A percentile compares a stretch with the other conserved stretches of the same genome.
phyloP scores from a whole-genome alignment of 2,329 filamentous ascomycete species.

The Xylariales sp. region DNA sequence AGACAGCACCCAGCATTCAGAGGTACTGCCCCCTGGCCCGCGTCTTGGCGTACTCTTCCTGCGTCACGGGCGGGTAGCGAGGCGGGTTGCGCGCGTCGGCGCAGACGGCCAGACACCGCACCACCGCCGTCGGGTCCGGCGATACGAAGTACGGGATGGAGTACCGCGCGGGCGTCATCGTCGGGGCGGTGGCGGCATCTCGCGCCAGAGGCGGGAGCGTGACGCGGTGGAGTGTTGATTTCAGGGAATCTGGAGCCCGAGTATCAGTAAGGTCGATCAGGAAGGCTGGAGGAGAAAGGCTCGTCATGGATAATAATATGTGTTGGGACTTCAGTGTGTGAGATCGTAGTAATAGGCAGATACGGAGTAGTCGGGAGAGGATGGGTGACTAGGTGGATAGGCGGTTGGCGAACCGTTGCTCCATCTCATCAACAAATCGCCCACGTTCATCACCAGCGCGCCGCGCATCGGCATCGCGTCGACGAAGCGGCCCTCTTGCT shows the following conservation, averaged over 20 bases:
- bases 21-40: conserved; percentile 47
- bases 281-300: not conserved
- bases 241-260: conserved; percentile 55
- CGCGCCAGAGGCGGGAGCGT: conserved; percentile 54
- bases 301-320: not conserved
- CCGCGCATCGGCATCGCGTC: conserved; percentile 50
- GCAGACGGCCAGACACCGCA: conserved; percentile 64
- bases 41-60: conserved; percentile 48
- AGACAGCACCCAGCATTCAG: conserved; percentile 13
- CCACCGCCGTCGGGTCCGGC: conserved; percentile 60
- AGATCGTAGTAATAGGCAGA: too few relatives aligned
- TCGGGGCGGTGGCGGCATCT: conserved; percentile 28
- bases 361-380: not conserved
- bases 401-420: conserved; percentile 52
- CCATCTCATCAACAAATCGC: conserved; percentile 55
- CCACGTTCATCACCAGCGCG: conserved; percentile 55
- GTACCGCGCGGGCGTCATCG: conserved; percentile 62
- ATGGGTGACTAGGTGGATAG: not conserved
- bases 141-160: conserved; percentile 71
- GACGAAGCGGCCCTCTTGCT: conserved; percentile 52
- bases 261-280: conserved; percentile 18
- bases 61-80: conserved; percentile 60
- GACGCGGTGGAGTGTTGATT: conserved; percentile 66
- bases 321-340: too few relatives aligned
- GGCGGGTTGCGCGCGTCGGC: conserved; percentile 55